Conservation (phyloP, 441 rosid genomes). For the Corymbia calophylla region DNA sequence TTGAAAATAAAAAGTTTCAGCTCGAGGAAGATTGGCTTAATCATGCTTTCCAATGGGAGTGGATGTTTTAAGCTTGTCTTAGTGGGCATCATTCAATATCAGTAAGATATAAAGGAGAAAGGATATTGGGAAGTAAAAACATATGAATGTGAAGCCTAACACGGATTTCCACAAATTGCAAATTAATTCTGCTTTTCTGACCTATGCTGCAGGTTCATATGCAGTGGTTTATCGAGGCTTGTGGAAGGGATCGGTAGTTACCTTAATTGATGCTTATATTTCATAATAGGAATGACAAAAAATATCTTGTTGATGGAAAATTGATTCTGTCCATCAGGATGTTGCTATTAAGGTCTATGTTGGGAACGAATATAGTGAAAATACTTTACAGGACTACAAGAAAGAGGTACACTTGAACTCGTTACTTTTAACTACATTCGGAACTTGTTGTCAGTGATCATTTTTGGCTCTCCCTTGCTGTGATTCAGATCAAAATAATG, state of each 20-base stretch:
- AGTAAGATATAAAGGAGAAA: background rate
- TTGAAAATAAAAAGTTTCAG: background rate
- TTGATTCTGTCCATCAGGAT: constrained; percentile 36
- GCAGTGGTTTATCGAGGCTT: constrained; percentile 67
- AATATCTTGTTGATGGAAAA: background rate
- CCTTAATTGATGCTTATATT: background rate
- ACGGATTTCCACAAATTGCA: background rate
- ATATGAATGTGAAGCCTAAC: background rate
- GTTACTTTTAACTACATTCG: background rate
- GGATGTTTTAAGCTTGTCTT: background rate
- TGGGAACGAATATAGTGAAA: constrained; percentile 47
- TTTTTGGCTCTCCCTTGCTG: background rate
- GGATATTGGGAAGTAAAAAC: background rate
- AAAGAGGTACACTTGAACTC: constrained; percentile 48
- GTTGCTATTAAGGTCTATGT: constrained; percentile 79
- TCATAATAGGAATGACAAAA: background rate
- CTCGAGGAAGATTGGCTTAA: background rate
- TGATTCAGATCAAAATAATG: constrained; percentile 63
- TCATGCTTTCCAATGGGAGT: background rate
- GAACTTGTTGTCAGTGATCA: background rate
- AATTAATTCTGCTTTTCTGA: background rate
- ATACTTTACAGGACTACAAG: constrained; percentile 46
- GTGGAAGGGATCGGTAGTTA: constrained; percentile 79
- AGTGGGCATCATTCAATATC: background rate
- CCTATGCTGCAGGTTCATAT: constrained; percentile 50